Evolutionary conservation across 257 asterid species (phyloP).

Genomic region (Petrea volubilis): DNA sequence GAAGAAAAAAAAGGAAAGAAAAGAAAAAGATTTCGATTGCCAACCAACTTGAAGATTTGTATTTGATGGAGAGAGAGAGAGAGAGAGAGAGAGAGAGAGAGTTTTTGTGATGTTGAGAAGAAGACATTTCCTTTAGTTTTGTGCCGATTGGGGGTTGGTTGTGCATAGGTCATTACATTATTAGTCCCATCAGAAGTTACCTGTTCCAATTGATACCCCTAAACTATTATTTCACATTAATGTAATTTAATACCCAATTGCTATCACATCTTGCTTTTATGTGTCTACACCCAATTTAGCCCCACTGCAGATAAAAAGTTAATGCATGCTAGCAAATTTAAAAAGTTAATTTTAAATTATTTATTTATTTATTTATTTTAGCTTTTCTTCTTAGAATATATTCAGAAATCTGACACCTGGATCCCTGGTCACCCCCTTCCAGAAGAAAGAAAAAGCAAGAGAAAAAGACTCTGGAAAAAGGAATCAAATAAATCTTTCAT

Average conservation of each 20-base stretch:
- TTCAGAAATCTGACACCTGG: too few relatives aligned
- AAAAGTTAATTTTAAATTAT: too few relatives aligned
- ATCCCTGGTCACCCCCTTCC: too few relatives aligned
- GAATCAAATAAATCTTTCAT: neutral
- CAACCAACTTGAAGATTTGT: too few relatives aligned
- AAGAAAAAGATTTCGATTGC: neutral
- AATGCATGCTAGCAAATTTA: too few relatives aligned
- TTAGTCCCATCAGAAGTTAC: slow-evolving; percentile 7
- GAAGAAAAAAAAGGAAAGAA: neutral
- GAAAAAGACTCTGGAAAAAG: neutral
- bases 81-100: neutral
- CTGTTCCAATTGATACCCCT: slow-evolving; percentile 4
- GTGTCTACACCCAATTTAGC: too few relatives aligned
- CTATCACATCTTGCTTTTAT: neutral
- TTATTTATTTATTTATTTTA: too few relatives aligned
- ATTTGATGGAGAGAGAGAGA: too few relatives aligned
- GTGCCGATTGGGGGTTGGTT: neutral
- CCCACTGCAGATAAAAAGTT: too few relatives aligned
- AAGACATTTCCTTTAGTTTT: neutral
- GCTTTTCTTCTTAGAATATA: too few relatives aligned
- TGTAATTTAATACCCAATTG: neutral
- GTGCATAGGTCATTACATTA: slow-evolving; percentile 14
- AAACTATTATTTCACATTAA: neutral
- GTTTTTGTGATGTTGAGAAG: neutral
- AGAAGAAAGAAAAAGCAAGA: neutral